phyloP scores from a whole-genome alignment of 2,329 filamentous ascomycete species.

The Ramularia collo-cygni region DNA sequence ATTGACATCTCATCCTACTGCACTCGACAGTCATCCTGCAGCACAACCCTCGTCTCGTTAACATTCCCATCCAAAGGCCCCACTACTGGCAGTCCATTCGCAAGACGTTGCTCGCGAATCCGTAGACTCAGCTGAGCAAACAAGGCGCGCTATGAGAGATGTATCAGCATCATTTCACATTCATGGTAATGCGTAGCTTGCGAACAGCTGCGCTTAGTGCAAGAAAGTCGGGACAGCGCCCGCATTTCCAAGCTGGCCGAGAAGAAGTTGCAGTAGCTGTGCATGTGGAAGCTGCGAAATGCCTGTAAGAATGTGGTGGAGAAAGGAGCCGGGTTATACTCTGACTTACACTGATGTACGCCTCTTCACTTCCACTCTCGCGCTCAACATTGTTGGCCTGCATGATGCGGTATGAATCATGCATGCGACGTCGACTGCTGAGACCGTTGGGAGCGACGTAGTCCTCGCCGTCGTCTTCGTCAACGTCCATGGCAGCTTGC shows the following conservation, averaged over 20 bases:
- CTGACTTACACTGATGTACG: constrained; percentile 44
- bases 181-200: too few relatives aligned
- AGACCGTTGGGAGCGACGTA: constrained; percentile 42
- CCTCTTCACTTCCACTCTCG: constrained; percentile 51
- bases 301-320: constrained; percentile 1
- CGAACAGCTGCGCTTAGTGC: too few relatives aligned
- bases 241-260: constrained; percentile 20
- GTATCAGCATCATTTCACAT: too few relatives aligned
- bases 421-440: constrained; percentile 51
- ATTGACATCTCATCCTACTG: too few relatives aligned
- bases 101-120: too few relatives aligned
- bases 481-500: constrained; percentile 19
- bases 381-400: constrained; percentile 56
- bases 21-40: too few relatives aligned
- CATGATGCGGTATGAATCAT: constrained; percentile 55
- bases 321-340: too few relatives aligned
- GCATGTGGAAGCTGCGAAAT: constrained; percentile 19
- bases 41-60: too few relatives aligned
- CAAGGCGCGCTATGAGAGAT: too few relatives aligned
- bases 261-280: constrained; percentile 23
- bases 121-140: too few relatives aligned
- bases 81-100: too few relatives aligned
- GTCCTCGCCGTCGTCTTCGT: constrained; percentile 35
- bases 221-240: constrained; percentile 15
- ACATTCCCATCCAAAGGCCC: too few relatives aligned